A percentile compares a stretch with the other conserved stretches of the same genome.
phyloP scores from a whole-genome alignment of 1,284 basidiomycete species.

The Blastosporella zonata region DNA sequence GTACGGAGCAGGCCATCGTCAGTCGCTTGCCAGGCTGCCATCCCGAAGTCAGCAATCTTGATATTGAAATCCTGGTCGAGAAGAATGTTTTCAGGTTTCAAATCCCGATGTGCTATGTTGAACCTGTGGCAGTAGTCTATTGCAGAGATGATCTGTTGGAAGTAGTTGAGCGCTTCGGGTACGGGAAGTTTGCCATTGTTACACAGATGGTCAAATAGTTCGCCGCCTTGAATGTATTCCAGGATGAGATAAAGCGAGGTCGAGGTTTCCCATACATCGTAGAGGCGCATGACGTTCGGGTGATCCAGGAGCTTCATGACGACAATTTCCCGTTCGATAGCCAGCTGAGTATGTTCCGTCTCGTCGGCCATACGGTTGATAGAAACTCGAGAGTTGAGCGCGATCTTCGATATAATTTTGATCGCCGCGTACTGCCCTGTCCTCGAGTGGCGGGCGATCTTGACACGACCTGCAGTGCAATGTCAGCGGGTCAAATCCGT shows the following conservation, averaged over 20 bases:
- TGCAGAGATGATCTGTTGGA: slow-evolving; percentile 94
- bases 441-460: slow-evolving; percentile 84
- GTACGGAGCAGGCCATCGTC: slow-evolving; percentile 77
- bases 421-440: slow-evolving; percentile 92
- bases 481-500: not conserved
- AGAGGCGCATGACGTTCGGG: slow-evolving; percentile 91
- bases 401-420: slow-evolving; percentile 92
- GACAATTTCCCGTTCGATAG: slow-evolving; percentile 95
- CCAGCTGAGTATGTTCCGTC: slow-evolving; percentile 66
- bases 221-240: slow-evolving; percentile 96
- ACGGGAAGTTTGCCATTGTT: slow-evolving; percentile 77
- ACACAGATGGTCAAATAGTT: slow-evolving; percentile 95
- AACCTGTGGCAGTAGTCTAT: slow-evolving; percentile 96
- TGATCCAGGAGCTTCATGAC: slow-evolving; percentile 99
- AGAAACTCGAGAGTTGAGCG: slow-evolving; percentile 69
- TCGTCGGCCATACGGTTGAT: slow-evolving; percentile 69
- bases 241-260: slow-evolving; percentile 91
- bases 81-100: slow-evolving; percentile 96
- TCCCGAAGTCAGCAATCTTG: slow-evolving; percentile 98
- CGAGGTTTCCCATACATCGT: slow-evolving; percentile 97
- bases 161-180: slow-evolving; percentile 87
- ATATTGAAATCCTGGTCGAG: slow-evolving; percentile 85
- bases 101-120: slow-evolving; percentile 96
- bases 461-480: slow-evolving; percentile 74
- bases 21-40: slow-evolving; percentile 86